phyloP scores from a whole-genome alignment of 2,329 filamentous ascomycete species.

The Paraphoma sp. region DNA sequence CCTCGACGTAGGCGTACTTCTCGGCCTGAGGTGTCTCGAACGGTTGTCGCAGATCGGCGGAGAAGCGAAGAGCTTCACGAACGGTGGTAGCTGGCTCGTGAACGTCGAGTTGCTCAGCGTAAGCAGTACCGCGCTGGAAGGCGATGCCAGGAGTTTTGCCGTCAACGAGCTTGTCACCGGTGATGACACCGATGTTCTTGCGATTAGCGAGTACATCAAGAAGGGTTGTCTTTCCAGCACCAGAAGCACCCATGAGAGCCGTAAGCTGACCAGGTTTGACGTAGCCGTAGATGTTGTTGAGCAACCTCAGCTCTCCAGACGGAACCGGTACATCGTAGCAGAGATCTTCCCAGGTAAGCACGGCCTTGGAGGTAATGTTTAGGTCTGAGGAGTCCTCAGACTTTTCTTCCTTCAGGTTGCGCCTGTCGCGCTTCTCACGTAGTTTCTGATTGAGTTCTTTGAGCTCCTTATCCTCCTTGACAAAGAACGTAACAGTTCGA shows the following conservation, averaged over 20 bases:
- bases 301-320: conserved; percentile 58
- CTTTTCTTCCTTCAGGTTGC: conserved; percentile 52
- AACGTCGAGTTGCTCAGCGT: conserved; percentile 70
- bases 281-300: conserved; percentile 64
- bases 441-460: conserved; percentile 71
- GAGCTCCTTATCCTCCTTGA: conserved; percentile 71
- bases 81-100: conserved; percentile 69
- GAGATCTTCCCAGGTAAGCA: conserved; percentile 65
- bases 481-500: conserved; percentile 79
- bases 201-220: conserved; percentile 75
- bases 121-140: conserved; percentile 70
- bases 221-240: conserved; percentile 86
- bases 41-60: conserved; percentile 68
- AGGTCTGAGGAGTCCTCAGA: conserved; percentile 54
- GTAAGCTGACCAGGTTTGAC: conserved; percentile 64
- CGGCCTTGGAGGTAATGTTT: conserved; percentile 61
- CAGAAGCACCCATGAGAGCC: conserved; percentile 55
- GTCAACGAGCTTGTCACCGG: conserved; percentile 68
- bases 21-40: conserved; percentile 63
- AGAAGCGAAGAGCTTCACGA: conserved; percentile 71
- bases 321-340: conserved; percentile 74
- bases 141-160: conserved; percentile 63
- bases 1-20: conserved; percentile 71
- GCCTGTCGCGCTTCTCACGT: conserved; percentile 63
- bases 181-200: conserved; percentile 70